Evolutionary conservation across 2,329 filamentous ascomycete species (phyloP), one percentile per base, ranked within the genome.

Genomic region (Alternaria gansuensis): DNA sequence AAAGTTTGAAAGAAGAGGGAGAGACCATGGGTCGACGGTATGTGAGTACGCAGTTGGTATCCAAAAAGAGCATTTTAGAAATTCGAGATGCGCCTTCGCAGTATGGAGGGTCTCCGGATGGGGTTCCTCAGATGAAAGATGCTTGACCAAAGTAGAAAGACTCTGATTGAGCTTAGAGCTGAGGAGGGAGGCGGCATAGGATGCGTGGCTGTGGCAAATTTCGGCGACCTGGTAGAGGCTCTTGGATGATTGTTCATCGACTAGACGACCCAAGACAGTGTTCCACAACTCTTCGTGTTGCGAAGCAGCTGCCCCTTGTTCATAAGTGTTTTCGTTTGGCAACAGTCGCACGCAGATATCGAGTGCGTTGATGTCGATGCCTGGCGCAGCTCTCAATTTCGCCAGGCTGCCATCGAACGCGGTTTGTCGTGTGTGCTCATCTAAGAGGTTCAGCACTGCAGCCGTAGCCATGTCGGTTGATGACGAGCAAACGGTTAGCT

Each of bases 11-110:
- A 77, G 52, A 8, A 65, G 10, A 13, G 59, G 33, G 9, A 70
- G 40, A 13, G 64, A 52, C n/a, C 54, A 46, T 2, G 61, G 59
- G 14, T 58, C 60, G 11, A 75, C 54, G 31, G 68, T 64, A 37
- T 75, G 71, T 13, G 58, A 45, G 26, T 55, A 54, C 8, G 58
- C 51, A 2, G 51, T 34, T 3, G 73, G 66, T 5, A 74, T 63
- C 73, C 72, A 76, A 51, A 68, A 75, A 3, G 70, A 76, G 57
- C 66, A 68, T 53, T 72, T 73, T 24, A 77, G 55, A 34, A 77
- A 74, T 5, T 51, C 60, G 10, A 75, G 51, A 53, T 70, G 72
- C 0, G 64, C 59, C 39, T 58, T 40, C 45, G 55, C 33, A 60
- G 13, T 34, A 11, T 34, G 26, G 28, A 49, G 39, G 37, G 4